Evolutionary conservation across 495 filamentous ascomycete species (phyloP).

Genomic region (Tuber umbilicatum): DNA sequence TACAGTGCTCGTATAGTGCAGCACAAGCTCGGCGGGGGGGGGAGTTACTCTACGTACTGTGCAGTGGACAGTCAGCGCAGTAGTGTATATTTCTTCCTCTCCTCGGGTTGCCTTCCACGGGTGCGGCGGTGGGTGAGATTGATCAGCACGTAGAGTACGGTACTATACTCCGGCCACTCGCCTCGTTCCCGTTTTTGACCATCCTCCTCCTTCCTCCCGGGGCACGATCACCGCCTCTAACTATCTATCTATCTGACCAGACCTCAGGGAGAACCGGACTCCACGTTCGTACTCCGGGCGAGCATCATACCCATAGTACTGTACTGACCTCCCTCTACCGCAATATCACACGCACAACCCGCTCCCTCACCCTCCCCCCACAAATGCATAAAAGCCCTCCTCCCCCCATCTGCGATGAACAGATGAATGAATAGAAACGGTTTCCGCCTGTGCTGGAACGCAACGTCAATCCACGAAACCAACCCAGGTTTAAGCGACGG

Average conservation of each 20-base stretch:
- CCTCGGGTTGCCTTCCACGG: neutral
- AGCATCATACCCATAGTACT: neutral
- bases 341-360: slow-evolving; percentile 13
- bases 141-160: neutral
- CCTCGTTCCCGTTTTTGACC: neutral
- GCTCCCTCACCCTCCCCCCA: slow-evolving; percentile 18
- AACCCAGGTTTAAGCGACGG: slow-evolving; percentile 39
- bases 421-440: slow-evolving; percentile 11
- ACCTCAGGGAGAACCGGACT: neutral
- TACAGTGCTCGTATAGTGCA: neutral
- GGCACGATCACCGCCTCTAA: neutral
- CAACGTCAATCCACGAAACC: slow-evolving; percentile 29
- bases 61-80: neutral
- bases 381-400: neutral
- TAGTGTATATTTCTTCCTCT: neutral
- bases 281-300: slow-evolving; percentile 3
- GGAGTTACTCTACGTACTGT: too few species aligned
- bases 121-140: neutral
- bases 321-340: slow-evolving; percentile 18
- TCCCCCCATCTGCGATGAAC: neutral
- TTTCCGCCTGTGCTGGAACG: slow-evolving; percentile 32
- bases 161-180: neutral
- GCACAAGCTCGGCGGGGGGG: too few species aligned
- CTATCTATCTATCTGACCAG: too few species aligned
- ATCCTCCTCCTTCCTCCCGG: neutral